Evolutionary conservation across 345 rosid species (phyloP).

Genomic region (Camelina neglecta): DNA sequence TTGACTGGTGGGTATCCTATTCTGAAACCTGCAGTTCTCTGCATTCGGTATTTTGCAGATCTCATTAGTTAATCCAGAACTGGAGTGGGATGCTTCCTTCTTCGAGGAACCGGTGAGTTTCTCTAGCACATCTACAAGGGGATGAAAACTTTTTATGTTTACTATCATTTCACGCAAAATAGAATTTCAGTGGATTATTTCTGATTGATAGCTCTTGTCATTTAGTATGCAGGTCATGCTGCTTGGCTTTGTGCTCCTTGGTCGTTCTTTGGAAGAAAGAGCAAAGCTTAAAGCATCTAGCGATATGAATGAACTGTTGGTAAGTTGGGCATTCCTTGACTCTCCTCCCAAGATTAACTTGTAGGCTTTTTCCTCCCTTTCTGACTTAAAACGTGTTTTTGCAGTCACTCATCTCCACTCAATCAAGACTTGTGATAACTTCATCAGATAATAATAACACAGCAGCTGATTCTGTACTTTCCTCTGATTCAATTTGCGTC

Average conservation of each 20-base stretch:
- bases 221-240: conserved; percentile 98
- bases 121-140: conserved; percentile 33
- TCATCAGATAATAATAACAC: conserved; percentile 67
- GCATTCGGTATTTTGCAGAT: conserved; percentile 51
- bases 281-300: conserved; percentile 88
- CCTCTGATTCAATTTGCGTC: conserved; percentile 79
- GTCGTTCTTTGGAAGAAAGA: conserved; percentile 91
- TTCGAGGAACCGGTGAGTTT: conserved; percentile 97
- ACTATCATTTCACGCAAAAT: conserved; percentile 19
- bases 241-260: conserved; percentile 95
- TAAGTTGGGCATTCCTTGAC: conserved; percentile 44
- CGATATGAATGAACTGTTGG: conserved; percentile 95
- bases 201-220: conserved; percentile 56
- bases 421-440: conserved; percentile 83
- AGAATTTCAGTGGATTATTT: conserved; percentile 31
- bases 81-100: conserved; percentile 91
- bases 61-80: conserved; percentile 83
- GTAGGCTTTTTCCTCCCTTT: neutral
- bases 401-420: conserved; percentile 91
- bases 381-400: conserved; percentile 40
- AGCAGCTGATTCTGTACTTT: conserved; percentile 64
- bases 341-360: conserved; percentile 9
- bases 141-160: neutral
- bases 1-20: conserved; percentile 1
- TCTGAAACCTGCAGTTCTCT: conserved; percentile 16